Percentiles rank a stretch among this genome's conserved stretches.
Conservation (phyloP, 208 protist genomes). For the Leishmania turanica region DNA sequence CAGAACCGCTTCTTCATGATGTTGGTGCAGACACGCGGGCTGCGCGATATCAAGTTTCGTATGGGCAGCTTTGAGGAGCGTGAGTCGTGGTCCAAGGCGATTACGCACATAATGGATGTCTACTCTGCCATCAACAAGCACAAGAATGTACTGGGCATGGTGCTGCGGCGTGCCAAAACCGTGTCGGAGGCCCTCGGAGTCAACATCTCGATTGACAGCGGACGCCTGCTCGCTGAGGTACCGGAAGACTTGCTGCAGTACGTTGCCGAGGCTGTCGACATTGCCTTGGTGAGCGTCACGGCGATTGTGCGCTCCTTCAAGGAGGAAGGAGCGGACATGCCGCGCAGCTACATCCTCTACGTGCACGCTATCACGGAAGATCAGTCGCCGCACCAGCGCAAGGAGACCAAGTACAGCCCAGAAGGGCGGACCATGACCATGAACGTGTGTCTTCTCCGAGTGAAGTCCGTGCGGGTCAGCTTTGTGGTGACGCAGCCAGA, state of each 20-base stretch:
- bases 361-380: slow-evolving; percentile 35
- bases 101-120: slow-evolving; percentile 68
- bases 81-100: slow-evolving; percentile 69
- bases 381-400: slow-evolving; percentile 6
- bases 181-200: slow-evolving; percentile 59
- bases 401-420: slow-evolving; percentile 70
- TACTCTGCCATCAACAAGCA: slow-evolving; percentile 67
- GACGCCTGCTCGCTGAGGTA: slow-evolving; percentile 50
- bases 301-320: slow-evolving; percentile 49
- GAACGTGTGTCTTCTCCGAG: slow-evolving; percentile 53
- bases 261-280: slow-evolving; percentile 79
- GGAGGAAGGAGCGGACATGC: slow-evolving; percentile 39
- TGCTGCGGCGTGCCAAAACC: slow-evolving; percentile 44
- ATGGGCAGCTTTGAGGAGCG: slow-evolving; percentile 72
- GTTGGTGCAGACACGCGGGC: slow-evolving; percentile 51
- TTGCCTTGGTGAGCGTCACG: slow-evolving; percentile 58
- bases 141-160: slow-evolving; percentile 56
- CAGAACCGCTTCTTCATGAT: slow-evolving; percentile 85
- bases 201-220: slow-evolving; percentile 64
- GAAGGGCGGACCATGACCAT: slow-evolving; percentile 57
- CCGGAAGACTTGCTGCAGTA: slow-evolving; percentile 77
- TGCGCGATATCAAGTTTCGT: slow-evolving; percentile 61
- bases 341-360: slow-evolving; percentile 61
- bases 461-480: slow-evolving; percentile 49
- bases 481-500: slow-evolving; percentile 57